These are phyloP conservation scores for Dactylonectria macrodidyma DNA, from an alignment of 2,329 filamentous ascomycete species.

Conservation along the genomic window DNA sequence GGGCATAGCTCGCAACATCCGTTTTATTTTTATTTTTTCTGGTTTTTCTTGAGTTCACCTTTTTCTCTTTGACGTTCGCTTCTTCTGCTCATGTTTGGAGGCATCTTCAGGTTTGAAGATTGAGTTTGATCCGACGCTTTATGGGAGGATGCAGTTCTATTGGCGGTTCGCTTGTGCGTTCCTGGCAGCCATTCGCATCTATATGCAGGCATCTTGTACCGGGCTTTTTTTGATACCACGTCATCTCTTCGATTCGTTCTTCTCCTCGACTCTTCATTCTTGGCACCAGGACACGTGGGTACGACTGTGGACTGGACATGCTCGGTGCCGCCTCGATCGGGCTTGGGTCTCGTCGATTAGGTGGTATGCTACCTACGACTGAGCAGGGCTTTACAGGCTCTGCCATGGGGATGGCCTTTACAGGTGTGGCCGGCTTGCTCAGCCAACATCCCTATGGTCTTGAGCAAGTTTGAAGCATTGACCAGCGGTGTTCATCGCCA, in stretches of 20 bases:
- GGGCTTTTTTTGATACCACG: slow-evolving; percentile 51
- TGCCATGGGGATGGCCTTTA: slow-evolving; percentile 6
- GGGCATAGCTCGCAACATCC: slow-evolving; percentile 36
- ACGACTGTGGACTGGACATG: slow-evolving; percentile 2
- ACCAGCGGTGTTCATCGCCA: slow-evolving; percentile 11
- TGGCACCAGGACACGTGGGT: slow-evolving; percentile 10
- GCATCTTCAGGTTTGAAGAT: slow-evolving; percentile 36
- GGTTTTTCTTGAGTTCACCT: slow-evolving; percentile 11
- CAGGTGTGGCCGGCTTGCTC: neutral
- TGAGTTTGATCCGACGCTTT: slow-evolving; percentile 40
- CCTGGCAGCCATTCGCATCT: slow-evolving; percentile 37
- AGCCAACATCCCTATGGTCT: neutral
- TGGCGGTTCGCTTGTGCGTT: slow-evolving; percentile 40
- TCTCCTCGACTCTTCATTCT: slow-evolving; percentile 33
- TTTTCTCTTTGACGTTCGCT: slow-evolving; percentile 33
- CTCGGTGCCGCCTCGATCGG: slow-evolving; percentile 2
- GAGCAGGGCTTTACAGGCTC: slow-evolving; percentile 3
- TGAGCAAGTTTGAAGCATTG: slow-evolving; percentile 11
- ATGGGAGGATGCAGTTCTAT: slow-evolving; percentile 36
- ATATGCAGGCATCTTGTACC: slow-evolving; percentile 44
- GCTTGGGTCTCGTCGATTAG: slow-evolving; percentile 10
- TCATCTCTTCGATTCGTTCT: slow-evolving; percentile 46
- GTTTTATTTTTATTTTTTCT: too few species aligned
- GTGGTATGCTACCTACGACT: slow-evolving; percentile 5
- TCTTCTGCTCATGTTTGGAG: slow-evolving; percentile 36